A percentile compares a stretch with the other conserved stretches of the same genome.
These are phyloP conservation scores for Pseudogymnoascus sp. DNA, from an alignment of 2,329 filamentous ascomycete species.

Conservation along the genomic window DNA sequence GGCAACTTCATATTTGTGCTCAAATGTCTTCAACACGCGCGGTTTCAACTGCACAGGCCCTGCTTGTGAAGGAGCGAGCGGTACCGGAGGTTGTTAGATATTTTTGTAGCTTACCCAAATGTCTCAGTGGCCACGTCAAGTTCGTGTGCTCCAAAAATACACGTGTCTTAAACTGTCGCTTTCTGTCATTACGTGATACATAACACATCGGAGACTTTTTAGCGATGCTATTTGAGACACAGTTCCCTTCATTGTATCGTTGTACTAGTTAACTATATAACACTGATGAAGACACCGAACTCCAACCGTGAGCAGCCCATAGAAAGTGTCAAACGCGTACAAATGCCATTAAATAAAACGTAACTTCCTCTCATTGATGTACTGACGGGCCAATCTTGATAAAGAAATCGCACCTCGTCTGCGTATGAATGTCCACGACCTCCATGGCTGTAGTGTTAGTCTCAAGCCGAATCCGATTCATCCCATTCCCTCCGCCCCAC, in stretches of 20 bases:
- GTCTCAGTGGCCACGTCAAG: background rate
- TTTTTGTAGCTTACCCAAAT: background rate
- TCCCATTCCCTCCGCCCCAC: constrained; percentile 29
- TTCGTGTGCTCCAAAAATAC: background rate
- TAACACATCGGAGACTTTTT: background rate
- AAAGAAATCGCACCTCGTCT: constrained; percentile 42
- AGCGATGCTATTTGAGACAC: background rate
- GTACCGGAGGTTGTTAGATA: background rate
- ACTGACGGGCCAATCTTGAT: constrained; percentile 40
- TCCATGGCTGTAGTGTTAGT: constrained; percentile 41
- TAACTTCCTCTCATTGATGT: constrained; percentile 33
- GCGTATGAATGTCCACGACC: constrained; percentile 32
- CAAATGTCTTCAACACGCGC: background rate
- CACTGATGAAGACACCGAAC: background rate
- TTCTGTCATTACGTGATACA: background rate
- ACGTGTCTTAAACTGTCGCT: background rate
- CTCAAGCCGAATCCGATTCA: constrained; percentile 31
- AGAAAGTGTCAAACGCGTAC: background rate
- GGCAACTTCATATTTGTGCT: background rate
- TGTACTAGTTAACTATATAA: background rate
- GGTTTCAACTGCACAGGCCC: background rate
- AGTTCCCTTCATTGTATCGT: background rate
- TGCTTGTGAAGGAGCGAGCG: background rate
- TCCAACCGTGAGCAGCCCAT: background rate
- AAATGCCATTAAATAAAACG: background rate